phyloP scores from a whole-genome alignment of 192 early-diverging fungal species.

The Coemansia sp. region DNA sequence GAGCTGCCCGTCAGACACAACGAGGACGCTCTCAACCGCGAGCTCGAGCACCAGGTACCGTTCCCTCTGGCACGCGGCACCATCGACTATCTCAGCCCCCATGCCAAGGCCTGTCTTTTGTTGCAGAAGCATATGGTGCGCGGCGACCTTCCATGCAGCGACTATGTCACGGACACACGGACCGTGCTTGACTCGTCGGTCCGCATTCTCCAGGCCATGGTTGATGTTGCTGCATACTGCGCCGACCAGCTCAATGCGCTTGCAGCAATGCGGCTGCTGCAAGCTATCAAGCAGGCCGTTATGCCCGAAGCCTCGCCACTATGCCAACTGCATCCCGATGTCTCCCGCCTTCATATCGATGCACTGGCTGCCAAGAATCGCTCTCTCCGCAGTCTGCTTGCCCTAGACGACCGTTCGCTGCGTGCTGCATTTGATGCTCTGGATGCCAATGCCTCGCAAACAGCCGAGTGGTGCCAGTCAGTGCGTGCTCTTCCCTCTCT shows the following conservation, averaged over 20 bases:
- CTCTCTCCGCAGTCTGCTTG: conserved; percentile 32
- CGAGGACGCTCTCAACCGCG: conserved; percentile 87
- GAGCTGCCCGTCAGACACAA: conserved; percentile 94
- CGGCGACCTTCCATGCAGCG: conserved; percentile 75
- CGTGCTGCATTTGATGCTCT: conserved; percentile 10
- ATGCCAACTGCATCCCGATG: conserved; percentile 62
- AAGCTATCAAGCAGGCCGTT: conserved; percentile 90
- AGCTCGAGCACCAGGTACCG: conserved; percentile 74
- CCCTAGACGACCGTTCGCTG: conserved; percentile 43
- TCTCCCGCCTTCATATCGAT: conserved; percentile 20
- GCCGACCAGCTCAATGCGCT: conserved; percentile 66
- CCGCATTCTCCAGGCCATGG: conserved; percentile 92
- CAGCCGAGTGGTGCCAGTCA: conserved; percentile 29
- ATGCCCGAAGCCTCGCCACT: conserved; percentile 79
- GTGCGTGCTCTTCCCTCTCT: conserved; percentile 37
- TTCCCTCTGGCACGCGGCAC: conserved; percentile 56
- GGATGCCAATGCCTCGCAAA: neutral
- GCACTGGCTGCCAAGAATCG: conserved; percentile 6
- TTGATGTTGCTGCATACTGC: conserved; percentile 76
- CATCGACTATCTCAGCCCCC: conserved; percentile 76
- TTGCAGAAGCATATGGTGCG: conserved; percentile 88
- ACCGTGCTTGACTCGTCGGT: conserved; percentile 90
- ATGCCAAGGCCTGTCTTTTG: conserved; percentile 87
- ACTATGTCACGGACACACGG: conserved; percentile 89
- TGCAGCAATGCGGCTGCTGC: conserved; percentile 79